Base-by-base conservation (phyloP, 495 filamentous ascomycete genomes). In the Xylaria intraflava region DNA sequence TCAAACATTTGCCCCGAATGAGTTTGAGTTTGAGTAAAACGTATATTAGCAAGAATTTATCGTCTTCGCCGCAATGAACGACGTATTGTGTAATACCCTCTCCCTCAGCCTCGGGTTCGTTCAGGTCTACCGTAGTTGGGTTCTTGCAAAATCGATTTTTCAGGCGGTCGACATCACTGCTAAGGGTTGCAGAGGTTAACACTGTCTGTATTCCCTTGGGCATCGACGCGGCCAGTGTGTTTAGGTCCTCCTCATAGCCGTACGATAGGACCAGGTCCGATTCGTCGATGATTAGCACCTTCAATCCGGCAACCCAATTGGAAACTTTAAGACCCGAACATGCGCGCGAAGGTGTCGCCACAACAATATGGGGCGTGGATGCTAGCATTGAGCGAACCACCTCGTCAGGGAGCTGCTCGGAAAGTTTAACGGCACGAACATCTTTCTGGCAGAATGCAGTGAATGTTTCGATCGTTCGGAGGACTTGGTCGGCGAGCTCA, bases 231-330 rank as follows among this genome's bases (percentile, higher is more conserved):
- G 90, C 75, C 19, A 97, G 72, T 48, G 76, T 81, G 52, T 88
- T 80, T 56, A 99, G 79, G 62, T 97, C 93, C 45, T 92, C 86
- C 35, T 93, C 86, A 61, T 96, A 96, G 42, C 90, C 93, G 62
- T 96, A 99, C 8, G 86, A 90, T 49, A 96, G 73, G n/a, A 97
- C 84, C 49, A 97, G 67, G 67, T 99, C 93, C 3, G 91, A 90
- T 70, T 99, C 93, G 62, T 99, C 93, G 51, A 99, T 85, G 10
- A 97, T 90, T 12, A 99, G 71, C 49, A 90, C 80, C 43, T 80
- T 78, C 33, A 97, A 78, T 8, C 84, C 79, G 16, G 94, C 69
- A 2, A 80, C 80, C 43, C 95, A 76, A 0, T 83, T 78, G 0
- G 81, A 82, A 39, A 77, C 81, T 51, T 86, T 86, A 51, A 91